Base-by-base conservation (phyloP, 495 filamentous ascomycete genomes). In the Aspergillus egyptiacus region DNA sequence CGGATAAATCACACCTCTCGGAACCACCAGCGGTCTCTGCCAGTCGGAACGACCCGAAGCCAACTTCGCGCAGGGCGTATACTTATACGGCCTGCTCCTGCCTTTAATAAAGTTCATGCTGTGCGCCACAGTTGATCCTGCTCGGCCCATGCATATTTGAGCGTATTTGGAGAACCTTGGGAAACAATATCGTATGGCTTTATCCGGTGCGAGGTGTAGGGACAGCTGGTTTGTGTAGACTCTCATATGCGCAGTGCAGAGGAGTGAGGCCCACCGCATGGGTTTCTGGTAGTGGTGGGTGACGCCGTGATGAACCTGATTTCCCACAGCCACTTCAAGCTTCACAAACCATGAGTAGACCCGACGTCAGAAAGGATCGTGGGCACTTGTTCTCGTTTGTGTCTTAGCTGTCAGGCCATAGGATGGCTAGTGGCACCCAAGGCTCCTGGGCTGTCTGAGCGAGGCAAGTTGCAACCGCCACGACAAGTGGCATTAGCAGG, bases 401-500 rank as follows among this genome's bases (percentile, higher is more conserved):
- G 17, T 8, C 13, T 38, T 44, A 51, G 48, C 40, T 45, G 48
- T 51, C 48, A 45, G 48, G 45, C 48, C 48, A 51, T 45, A 8
- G 17, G 40, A 13, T 31, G 11, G 18, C 31, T 51, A 43, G 48
- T 36, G 48, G n/a, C 38, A 18, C 30, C 19, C 37, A 50, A 34
- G 15, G 18, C 13, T 20, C 9, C 25, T 48, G 19, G 2, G n/a
- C 39, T 13, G 6, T 37, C 32, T 49, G 42, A 49, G 46, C 46
- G 48, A 51, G 48, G 46, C 11, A 38, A 25, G 6, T 28, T 28
- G 15, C 2, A 11, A 18, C n/a, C n/a, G n/a, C n/a, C n/a, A n/a
- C n/a, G n/a, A n/a, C n/a, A n/a, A n/a, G n/a, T n/a, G n/a, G 46
- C 25, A 19, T 27, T 43, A 43, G 25, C 40, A 14, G 15, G 24